Evolutionary conservation across 495 filamentous ascomycete species (phyloP).

Genomic region (Aspergillus funiculosus): DNA sequence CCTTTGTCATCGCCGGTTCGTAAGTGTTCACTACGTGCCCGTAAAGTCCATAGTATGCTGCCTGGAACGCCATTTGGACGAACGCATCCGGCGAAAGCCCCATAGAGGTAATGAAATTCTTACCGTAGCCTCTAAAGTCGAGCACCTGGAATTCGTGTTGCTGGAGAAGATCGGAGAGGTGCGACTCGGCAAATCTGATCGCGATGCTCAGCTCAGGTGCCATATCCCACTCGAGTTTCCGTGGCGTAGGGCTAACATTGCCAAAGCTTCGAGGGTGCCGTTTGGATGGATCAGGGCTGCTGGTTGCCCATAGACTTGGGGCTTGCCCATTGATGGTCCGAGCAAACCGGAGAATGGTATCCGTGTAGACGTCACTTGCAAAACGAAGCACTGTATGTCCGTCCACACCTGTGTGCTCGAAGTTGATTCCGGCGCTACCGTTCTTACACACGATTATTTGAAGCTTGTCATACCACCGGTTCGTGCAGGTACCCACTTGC

Average conservation of each 20-base stretch:
- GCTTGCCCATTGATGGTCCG: constrained; percentile 94
- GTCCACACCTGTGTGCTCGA: constrained; percentile 97
- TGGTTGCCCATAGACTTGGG: constrained; percentile 84
- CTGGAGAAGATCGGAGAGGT: constrained; percentile 88
- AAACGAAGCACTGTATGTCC: constrained; percentile 96
- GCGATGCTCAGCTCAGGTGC: constrained; percentile 85
- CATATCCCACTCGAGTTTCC: constrained; percentile 98
- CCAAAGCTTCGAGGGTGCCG: constrained; percentile 91
- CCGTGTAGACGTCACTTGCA: constrained; percentile 93
- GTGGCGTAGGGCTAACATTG: constrained; percentile 87
- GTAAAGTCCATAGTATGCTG: constrained; percentile 96
- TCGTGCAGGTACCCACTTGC: constrained; percentile 95
- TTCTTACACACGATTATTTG: constrained; percentile 99
- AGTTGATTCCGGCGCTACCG: constrained; percentile 96
- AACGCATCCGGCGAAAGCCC: constrained; percentile 97
- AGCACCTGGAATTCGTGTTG: constrained; percentile 95
- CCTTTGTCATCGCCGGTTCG: constrained; percentile 97
- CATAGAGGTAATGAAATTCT: constrained; percentile 95
- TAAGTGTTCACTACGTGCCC: constrained; percentile 91
- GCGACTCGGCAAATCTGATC: constrained; percentile 89
- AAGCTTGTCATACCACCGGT: constrained; percentile 98
- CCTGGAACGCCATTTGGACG: constrained; percentile 98
- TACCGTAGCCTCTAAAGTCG: constrained; percentile 84
- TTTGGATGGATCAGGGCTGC: constrained; percentile 87
- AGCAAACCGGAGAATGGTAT: constrained; percentile 95